phyloP scores from a whole-genome alignment of 2,329 filamentous ascomycete species.

The Harringtonia lauricola region DNA sequence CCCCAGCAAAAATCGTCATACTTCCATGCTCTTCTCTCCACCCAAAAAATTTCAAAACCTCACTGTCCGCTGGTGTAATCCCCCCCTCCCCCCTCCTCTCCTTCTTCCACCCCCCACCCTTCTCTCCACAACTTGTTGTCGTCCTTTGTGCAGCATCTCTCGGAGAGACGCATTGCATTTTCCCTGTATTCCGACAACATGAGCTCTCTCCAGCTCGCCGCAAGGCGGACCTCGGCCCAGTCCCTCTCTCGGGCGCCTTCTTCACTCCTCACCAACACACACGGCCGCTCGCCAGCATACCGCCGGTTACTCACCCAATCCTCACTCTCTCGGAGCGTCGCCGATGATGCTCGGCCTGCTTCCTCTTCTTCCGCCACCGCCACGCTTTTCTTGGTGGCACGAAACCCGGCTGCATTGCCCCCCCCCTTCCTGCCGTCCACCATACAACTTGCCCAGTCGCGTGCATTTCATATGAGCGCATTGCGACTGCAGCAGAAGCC shows the following conservation, averaged over 20 bases:
- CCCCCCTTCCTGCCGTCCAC: constrained; percentile 32
- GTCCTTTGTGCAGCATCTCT: background rate
- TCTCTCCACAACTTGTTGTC: background rate
- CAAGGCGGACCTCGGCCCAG: constrained; percentile 32
- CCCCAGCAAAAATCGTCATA: constrained; percentile 6
- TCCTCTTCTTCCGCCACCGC: background rate
- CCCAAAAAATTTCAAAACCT: constrained; percentile 4
- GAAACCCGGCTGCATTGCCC: constrained; percentile 13
- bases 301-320: constrained; percentile 30
- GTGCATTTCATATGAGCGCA: constrained; percentile 23
- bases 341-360: constrained; percentile 11
- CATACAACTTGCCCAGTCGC: constrained; percentile 23
- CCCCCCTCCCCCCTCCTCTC: background rate
- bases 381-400: background rate
- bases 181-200: constrained; percentile 25
- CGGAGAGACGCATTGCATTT: background rate
- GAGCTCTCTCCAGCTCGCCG: constrained; percentile 29
- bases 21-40: constrained; percentile 4
- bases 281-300: constrained; percentile 35
- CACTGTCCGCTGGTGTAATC: background rate
- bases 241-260: constrained; percentile 28
- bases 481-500: constrained; percentile 12
- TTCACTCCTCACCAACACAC: constrained; percentile 21
- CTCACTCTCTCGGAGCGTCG: constrained; percentile 4
- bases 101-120: constrained; percentile 9